These are phyloP conservation scores for Rauvolfia tetraphylla DNA, from an alignment of 257 asterid species.

Conservation along the genomic window DNA sequence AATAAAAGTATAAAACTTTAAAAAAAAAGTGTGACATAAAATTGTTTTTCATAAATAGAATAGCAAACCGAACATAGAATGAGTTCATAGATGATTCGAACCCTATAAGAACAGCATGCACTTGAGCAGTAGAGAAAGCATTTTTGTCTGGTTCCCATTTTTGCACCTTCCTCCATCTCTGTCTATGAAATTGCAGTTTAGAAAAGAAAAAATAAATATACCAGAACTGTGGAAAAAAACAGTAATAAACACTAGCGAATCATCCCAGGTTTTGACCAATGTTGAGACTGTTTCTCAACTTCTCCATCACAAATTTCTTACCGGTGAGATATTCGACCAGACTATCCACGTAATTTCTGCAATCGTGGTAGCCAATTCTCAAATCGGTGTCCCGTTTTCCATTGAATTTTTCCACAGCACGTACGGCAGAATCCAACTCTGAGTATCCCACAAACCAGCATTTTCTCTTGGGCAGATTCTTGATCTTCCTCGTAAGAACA, in stretches of 20 bases:
- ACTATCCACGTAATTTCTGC: slow-evolving; percentile 59
- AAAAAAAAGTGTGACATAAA: no score
- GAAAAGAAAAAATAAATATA: no score
- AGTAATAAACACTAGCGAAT: not conserved
- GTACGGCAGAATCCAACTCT: slow-evolving; percentile 22
- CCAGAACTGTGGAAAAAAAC: no score
- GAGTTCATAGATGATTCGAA: no score
- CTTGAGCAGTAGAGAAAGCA: no score
- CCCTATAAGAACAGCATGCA: no score
- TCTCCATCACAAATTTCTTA: slow-evolving; percentile 32
- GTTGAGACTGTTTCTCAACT: slow-evolving; percentile 15
- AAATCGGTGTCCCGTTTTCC: slow-evolving; percentile 55
- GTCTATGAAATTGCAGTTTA: no score
- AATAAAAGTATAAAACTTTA: no score
- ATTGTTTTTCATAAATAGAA: no score
- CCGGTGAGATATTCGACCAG: slow-evolving; percentile 68
- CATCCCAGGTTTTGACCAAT: not conserved
- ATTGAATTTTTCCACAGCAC: slow-evolving; percentile 47
- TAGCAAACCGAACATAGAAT: no score
- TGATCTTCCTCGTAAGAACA: slow-evolving; percentile 45
- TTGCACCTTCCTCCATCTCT: no score
- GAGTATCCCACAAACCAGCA: slow-evolving; percentile 78
- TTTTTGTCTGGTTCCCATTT: no score
- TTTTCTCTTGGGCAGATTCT: slow-evolving; percentile 50
- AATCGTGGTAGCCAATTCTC: slow-evolving; percentile 60